These are phyloP conservation scores for Saccharomycopsis oosterbeekiorum DNA, from an alignment of 805 yeast genomes.

Conservation along the genomic window DNA sequence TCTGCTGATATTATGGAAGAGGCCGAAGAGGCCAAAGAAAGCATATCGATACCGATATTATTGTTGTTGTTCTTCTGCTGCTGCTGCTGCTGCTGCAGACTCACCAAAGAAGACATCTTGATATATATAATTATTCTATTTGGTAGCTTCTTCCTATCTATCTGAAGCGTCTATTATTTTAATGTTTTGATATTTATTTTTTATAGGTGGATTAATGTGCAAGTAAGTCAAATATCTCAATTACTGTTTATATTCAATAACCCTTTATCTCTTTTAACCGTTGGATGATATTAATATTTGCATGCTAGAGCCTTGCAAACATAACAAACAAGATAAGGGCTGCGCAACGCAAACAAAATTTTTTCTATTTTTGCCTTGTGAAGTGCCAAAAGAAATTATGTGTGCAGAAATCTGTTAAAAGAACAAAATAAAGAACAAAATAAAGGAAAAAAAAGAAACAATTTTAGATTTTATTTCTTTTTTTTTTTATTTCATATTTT, in stretches of 20 bases:
- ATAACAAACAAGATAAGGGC: background rate
- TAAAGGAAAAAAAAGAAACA: no score
- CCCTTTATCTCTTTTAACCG: background rate
- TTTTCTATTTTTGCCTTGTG: background rate
- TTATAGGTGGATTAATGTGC: no score
- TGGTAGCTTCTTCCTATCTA: no score
- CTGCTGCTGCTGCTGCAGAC: background rate
- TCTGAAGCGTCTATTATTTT: no score
- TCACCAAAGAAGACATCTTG: background rate
- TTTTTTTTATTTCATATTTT: no score
- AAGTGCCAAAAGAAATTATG: background rate
- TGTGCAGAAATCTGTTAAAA: no score
- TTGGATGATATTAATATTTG: background rate
- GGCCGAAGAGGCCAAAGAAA: background rate
- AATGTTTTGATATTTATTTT: no score
- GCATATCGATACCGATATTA: background rate
- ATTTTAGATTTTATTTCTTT: no score
- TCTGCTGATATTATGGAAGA: background rate
- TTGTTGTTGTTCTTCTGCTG: background rate
- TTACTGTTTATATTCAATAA: no score
- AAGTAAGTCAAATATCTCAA: no score
- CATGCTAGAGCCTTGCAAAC: background rate
- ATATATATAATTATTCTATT: no score
- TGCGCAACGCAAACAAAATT: background rate
- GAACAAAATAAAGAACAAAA: no score